Base-by-base conservation (phyloP, 371 early-diverging fungal species). In the Syncephalis fuscata region DNA sequence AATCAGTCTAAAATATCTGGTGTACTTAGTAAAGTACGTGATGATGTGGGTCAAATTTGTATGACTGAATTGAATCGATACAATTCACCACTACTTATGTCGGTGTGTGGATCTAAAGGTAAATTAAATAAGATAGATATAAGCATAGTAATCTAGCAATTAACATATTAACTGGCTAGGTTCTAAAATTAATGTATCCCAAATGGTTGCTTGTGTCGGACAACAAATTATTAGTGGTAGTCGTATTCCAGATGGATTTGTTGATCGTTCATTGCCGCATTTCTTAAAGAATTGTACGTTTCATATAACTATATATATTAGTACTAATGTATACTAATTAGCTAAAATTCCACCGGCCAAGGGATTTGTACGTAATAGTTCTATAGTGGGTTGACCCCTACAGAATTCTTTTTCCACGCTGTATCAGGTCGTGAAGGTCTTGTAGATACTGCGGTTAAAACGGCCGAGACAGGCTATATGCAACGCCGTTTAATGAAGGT, bases 181-280 rank as follows among this genome's bases (percentile, higher is more conserved):
- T 56, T 94, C 95, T 32, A 81, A 88, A 49, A 86, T 97, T 62
- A 99, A 99, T 73, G 97, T 98, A 38, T 93, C 91, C 23, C 99
- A 99, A 67, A 99, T 99, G 99, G 91, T 96, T 56, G 96, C 98
- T 51, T 95, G 95, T 84, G 99, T 99, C 55, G 99, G 99, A 58
- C 99, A 99, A 69, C 99, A 99, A 62, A 93, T 95, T 76, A 89
- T 99, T 58, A 83, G 80, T 56, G 95, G 98, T 49, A 82, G 71
- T 51, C 89, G 99, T 75, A 91, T 99, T 57, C 89, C 94, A 19
- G 76, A 94, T 63, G 98, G 98, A 46, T 98, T 99, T 68, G 81
- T 83, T 41, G 88, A 93, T 64, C 81, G 99, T 57, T 85, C 96
- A 1, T 67, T 99, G 50, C 99, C 99, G 15, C 98, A 95, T 63